Base-by-base conservation (phyloP, 345 rosid species). In the Abelmoschus esculentus region DNA sequence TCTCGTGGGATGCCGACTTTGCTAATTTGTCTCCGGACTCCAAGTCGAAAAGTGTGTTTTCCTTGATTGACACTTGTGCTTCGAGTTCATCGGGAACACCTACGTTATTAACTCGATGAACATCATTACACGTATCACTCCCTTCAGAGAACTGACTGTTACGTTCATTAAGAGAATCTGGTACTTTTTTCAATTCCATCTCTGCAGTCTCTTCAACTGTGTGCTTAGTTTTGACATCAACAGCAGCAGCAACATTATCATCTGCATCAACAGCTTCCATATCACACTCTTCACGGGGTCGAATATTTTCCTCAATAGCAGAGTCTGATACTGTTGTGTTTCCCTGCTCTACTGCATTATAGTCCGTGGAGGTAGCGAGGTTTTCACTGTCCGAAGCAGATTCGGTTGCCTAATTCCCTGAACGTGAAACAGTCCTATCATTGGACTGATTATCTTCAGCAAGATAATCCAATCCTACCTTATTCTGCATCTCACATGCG, bases 151-250 rank as follows among this genome's bases (percentile, higher is more conserved):
- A 47, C 42, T 47, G 36, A 34, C 15, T 19, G 54, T 65, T 15
- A 46, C 36, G 38, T 66, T 75, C 71, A 50, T 40, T 67, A n/a
- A 66, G 49, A 64, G 67, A 53, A 64, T 70, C 66, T 34, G 22
- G 32, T 22, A 9, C 11, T n/a, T 29, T 17, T 46, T 70, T 69
- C 40, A 12, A 42, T 61, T 54, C 73, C 50, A 18, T 34, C 47
- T 53, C 22, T 53, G 64, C 29, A 71, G 63, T 73, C 66, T 60
- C 71, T 19, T 82, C 73, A 73, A 32, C 61, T 6, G 74, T 62
- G 54, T 68, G 68, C 19, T 67, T 61, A 70, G 55, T 53, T 64
- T 65, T 76, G 12, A 34, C 67, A 77, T 52, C 65, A 56, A 81
- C 77, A 67, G 72, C 76, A 72, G 73, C 67, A 57, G 59, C 11